Conservation (phyloP, 148 eudicot species). For the Suaeda aralocaspica region DNA sequence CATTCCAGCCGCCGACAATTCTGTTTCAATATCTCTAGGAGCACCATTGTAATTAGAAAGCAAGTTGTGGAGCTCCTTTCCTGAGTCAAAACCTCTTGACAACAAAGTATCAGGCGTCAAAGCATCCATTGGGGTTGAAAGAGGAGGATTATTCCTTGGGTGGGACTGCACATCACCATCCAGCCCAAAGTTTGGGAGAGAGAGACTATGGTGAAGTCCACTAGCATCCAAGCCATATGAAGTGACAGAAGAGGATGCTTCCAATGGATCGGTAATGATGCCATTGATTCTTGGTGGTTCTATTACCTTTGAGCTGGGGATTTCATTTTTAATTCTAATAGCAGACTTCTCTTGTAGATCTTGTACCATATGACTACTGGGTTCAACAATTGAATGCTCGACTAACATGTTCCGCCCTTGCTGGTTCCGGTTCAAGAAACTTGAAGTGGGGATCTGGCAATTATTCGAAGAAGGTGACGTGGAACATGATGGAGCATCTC, state of each 20-base stretch:
- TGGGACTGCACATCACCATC: constrained; percentile 84
- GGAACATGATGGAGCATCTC: constrained; percentile 84
- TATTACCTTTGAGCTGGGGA: constrained; percentile 40
- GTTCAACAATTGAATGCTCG: constrained; percentile 48
- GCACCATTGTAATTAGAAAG: constrained; percentile 60
- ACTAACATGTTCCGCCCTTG: constrained; percentile 35
- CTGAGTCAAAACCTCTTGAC: constrained; percentile 89
- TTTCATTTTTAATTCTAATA: constrained; percentile 50
- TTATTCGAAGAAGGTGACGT: constrained; percentile 82
- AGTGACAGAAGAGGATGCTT: constrained; percentile 74
- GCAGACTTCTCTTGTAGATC: constrained; percentile 52
- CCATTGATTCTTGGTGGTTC: constrained; percentile 61
- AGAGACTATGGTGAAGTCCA: constrained; percentile 64
- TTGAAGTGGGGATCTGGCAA: constrained; percentile 52
- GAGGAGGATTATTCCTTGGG: constrained; percentile 53
- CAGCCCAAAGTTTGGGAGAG: constrained; percentile 49
- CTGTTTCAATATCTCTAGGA: constrained; percentile 71
- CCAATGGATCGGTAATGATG: constrained; percentile 51
- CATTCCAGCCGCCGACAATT: constrained; percentile 72
- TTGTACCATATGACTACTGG: constrained; percentile 39
- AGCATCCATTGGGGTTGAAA: constrained; percentile 45
- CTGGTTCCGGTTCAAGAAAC: constrained; percentile 48
- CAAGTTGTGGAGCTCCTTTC: constrained; percentile 76
- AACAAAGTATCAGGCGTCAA: constrained; percentile 84
- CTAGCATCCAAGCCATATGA: constrained; percentile 77